phyloP scores from a whole-genome alignment of 805 yeast species.

The Candida mattraensis region DNA sequence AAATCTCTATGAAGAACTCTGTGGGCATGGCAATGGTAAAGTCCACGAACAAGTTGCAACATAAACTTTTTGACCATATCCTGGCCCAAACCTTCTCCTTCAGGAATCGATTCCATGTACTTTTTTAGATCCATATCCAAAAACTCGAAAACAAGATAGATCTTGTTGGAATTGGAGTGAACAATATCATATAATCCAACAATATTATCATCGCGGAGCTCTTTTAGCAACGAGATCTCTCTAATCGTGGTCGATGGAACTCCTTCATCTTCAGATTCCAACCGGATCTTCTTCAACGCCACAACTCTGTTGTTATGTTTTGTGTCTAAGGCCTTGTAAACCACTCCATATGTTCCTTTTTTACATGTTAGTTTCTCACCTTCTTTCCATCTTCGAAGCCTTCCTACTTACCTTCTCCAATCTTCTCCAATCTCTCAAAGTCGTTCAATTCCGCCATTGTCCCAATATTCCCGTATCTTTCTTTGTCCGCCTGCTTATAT shows the following conservation, averaged over 20 bases:
- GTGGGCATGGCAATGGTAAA: conserved; percentile 91
- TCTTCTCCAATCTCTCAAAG: conserved; percentile 91
- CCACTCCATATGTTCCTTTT: conserved; percentile 97
- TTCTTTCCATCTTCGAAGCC: neutral
- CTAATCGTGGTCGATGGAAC: conserved; percentile 98
- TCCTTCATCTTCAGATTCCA: conserved; percentile 97
- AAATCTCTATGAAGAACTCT: conserved; percentile 93
- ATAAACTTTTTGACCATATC: conserved; percentile 90
- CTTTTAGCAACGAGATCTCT: conserved; percentile 92
- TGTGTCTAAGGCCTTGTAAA: conserved; percentile 90
- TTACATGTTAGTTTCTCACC: conserved; percentile 4
- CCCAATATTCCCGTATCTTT: too few species aligned
- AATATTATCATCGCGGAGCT: conserved; percentile 89
- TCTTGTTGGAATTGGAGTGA: conserved; percentile 89
- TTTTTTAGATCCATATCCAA: conserved; percentile 93
- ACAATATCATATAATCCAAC: conserved; percentile 91
- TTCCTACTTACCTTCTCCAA: conserved; percentile 77
- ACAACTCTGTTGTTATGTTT: conserved; percentile 91
- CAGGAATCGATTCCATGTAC: conserved; percentile 94
- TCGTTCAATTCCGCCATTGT: conserved; percentile 87
- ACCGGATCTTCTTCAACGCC: conserved; percentile 90
- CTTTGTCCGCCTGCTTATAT: too few species aligned
- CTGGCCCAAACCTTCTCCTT: conserved; percentile 85
- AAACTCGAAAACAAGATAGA: conserved; percentile 90
- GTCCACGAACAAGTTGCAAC: conserved; percentile 89